phyloP scores from a whole-genome alignment of 495 filamentous ascomycete species.

The Lophium mytilinum region DNA sequence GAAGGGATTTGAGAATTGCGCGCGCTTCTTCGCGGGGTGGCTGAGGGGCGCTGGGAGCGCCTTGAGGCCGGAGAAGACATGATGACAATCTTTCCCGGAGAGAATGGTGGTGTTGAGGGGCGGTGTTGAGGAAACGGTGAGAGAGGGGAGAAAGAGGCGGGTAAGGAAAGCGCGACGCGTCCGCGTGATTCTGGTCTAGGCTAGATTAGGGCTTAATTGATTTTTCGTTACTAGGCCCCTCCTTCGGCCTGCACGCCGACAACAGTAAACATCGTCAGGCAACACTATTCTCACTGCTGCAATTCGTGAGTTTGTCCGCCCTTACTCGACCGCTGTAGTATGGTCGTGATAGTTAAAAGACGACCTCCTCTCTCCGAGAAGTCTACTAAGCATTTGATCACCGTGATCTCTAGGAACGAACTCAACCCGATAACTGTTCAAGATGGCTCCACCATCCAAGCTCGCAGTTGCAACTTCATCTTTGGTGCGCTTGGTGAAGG shows the following conservation, averaged over 20 bases:
- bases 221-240: background rate
- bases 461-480: constrained; percentile 65
- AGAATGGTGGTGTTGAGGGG: constrained; percentile 1
- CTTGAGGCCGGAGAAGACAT: constrained; percentile 56
- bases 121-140: background rate
- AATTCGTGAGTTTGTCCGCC: too few species aligned
- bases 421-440: background rate
- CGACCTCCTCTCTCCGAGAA: background rate
- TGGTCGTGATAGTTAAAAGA: background rate
- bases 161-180: constrained; percentile 6
- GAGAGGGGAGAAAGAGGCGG: constrained; percentile 1
- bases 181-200: constrained; percentile 15
- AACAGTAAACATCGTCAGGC: background rate
- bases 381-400: background rate
- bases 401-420: background rate
- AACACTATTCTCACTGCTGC: background rate
- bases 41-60: constrained; percentile 47
- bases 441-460: constrained; percentile 65
- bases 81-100: background rate
- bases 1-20: constrained; percentile 44
- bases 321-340: too few species aligned
- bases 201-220: background rate
- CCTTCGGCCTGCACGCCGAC: background rate
- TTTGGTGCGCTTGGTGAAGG: constrained; percentile 77
- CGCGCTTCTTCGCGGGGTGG: constrained; percentile 46